These are phyloP conservation scores for Candida bentonensis DNA, from an alignment of 805 yeast genomes.

Conservation along the genomic window DNA sequence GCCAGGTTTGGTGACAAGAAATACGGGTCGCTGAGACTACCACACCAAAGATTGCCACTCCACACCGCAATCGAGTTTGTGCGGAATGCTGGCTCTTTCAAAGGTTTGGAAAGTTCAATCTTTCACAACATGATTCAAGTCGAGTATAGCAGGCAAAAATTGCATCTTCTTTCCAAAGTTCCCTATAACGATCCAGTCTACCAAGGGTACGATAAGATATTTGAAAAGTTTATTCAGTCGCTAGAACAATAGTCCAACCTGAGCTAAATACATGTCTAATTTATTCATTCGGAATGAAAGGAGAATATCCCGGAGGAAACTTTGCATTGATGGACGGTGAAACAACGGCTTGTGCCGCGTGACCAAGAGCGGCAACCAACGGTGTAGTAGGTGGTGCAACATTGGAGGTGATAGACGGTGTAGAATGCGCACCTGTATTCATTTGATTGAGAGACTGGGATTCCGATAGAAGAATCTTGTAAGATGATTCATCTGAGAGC, in stretches of 20 bases:
- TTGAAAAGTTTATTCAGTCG: not conserved
- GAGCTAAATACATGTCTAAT: not conserved
- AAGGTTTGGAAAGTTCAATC: not conserved
- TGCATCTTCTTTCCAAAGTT: not conserved
- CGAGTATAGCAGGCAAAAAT: not conserved
- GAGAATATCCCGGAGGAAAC: not conserved
- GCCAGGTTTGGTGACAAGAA: not conserved
- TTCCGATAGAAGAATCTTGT: slow-evolving; percentile 18
- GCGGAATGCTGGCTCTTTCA: not conserved
- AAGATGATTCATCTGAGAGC: slow-evolving; percentile 56
- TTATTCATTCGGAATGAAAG: not conserved
- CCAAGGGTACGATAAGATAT: not conserved
- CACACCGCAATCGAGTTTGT: not conserved
- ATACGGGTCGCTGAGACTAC: not conserved
- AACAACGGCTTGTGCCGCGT: slow-evolving; percentile 25
- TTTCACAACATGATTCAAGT: not conserved
- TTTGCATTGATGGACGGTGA: slow-evolving; percentile 6
- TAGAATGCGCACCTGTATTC: slow-evolving; percentile 1
- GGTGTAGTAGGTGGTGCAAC: slow-evolving; percentile 22
- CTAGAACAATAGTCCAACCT: not conserved
- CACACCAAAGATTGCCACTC: not conserved
- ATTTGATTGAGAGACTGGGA: not conserved
- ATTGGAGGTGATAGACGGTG: slow-evolving; percentile 5
- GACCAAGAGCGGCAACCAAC: slow-evolving; percentile 25
- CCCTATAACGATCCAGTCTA: not conserved